Evolutionary conservation across 495 filamentous ascomycete genomes (phyloP).

Genomic region (Hypomontagnella submonticulosa): DNA sequence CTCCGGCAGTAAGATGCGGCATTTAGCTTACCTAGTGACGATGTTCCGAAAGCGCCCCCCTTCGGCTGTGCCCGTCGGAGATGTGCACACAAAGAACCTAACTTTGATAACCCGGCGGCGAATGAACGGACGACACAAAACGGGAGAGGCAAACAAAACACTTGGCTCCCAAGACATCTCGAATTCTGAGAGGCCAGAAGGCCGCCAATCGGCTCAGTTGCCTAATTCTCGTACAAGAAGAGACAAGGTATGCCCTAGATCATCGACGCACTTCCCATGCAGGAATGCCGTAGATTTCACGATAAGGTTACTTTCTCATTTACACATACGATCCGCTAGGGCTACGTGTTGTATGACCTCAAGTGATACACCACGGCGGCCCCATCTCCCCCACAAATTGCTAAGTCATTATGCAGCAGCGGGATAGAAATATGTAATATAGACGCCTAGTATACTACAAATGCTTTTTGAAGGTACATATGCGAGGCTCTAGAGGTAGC

Average conservation of each 20-base stretch:
- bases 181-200: constrained; percentile 11
- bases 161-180: neutral
- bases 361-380: constrained; percentile 1
- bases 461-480: neutral
- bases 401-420: constrained; percentile 1
- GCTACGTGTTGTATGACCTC: constrained; percentile 6
- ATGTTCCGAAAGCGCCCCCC: neutral
- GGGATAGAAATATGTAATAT: neutral
- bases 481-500: neutral
- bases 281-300: constrained; percentile 22
- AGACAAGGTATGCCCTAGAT: constrained; percentile 1
- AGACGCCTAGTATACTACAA: neutral
- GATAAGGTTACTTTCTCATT: constrained; percentile 15
- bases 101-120: constrained; percentile 8
- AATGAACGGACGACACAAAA: constrained; percentile 27
- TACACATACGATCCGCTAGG: constrained; percentile 1
- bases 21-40: constrained; percentile 12
- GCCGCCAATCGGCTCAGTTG: constrained; percentile 24
- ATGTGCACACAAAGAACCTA: constrained; percentile 16
- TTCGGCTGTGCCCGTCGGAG: constrained; percentile 3
- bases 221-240: constrained; percentile 4
- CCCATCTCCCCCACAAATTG: neutral
- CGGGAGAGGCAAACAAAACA: constrained; percentile 11
- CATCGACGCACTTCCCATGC: constrained; percentile 17
- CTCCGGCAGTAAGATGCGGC: constrained; percentile 25